These are phyloP conservation scores for Ogataea ramenticola DNA, from an alignment of 805 yeast species.

Conservation along the genomic window DNA sequence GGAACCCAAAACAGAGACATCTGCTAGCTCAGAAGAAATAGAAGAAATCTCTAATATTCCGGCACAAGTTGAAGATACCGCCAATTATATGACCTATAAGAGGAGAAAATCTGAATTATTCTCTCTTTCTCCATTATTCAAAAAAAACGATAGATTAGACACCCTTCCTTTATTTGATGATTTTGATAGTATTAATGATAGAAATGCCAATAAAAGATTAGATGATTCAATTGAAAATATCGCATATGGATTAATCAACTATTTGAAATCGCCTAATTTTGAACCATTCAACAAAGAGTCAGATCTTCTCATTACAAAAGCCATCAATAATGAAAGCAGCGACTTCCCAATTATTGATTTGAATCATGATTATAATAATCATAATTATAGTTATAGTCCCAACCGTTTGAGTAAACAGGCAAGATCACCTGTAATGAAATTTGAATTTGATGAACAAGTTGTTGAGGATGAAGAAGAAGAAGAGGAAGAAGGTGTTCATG, in stretches of 20 bases:
- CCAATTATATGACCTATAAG: too few species aligned
- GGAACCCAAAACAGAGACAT: too few species aligned
- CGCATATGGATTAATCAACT: conserved; percentile 3
- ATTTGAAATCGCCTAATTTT: conserved; percentile 9
- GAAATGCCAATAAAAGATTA: background rate
- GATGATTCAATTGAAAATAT: conserved; percentile 5
- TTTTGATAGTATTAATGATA: background rate
- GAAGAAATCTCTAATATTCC: too few species aligned
- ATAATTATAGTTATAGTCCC: too few species aligned
- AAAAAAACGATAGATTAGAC: too few species aligned
- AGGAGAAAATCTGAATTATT: too few species aligned
- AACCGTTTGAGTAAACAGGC: too few species aligned
- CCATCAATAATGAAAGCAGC: background rate
- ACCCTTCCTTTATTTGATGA: too few species aligned
- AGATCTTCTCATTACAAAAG: background rate
- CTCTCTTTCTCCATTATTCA: background rate
- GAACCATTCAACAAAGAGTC: conserved; percentile 4
- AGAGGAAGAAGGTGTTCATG: conserved; percentile 12
- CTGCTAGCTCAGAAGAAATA: too few species aligned
- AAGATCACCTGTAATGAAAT: too few species aligned
- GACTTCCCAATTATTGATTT: background rate
- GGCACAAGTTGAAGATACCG: too few species aligned
- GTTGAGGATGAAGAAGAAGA: conserved; percentile 3
- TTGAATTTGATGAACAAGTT: background rate
- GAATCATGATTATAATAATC: background rate